Base-by-base conservation (phyloP, 129 eudicot genomes). In the Centaurea solstitialis region DNA sequence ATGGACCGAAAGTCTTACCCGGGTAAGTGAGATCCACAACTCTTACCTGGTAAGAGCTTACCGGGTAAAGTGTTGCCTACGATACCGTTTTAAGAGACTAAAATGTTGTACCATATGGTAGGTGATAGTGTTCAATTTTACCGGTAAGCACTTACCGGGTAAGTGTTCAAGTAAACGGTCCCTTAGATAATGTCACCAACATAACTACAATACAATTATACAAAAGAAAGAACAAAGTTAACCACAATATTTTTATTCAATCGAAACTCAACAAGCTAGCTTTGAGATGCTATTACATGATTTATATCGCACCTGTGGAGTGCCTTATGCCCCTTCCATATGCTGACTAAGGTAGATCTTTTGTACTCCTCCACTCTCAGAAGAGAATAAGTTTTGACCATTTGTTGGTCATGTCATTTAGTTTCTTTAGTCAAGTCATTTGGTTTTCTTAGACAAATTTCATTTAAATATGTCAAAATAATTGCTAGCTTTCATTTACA, bases 101-200 rank as follows among this genome's bases (percentile, higher is more conserved):
- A n/a, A n/a, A n/a, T n/a, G n/a, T n/a, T n/a, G n/a, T n/a, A n/a
- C n/a, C n/a, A n/a, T n/a, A n/a, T n/a, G n/a, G n/a, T n/a, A n/a
- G n/a, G n/a, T n/a, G n/a, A n/a, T n/a, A n/a, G n/a, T n/a, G n/a
- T n/a, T n/a, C n/a, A n/a, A n/a, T n/a, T n/a, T n/a, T n/a, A n/a
- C n/a, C n/a, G n/a, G n/a, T n/a, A n/a, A n/a, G n/a, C n/a, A n/a
- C n/a, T n/a, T n/a, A n/a, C n/a, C n/a, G n/a, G n/a, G n/a, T n/a
- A n/a, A n/a, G n/a, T n/a, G n/a, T n/a, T n/a, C n/a, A n/a, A n/a
- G n/a, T n/a, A n/a, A n/a, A n/a, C n/a, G n/a, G n/a, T n/a, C n/a
- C n/a, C n/a, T n/a, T n/a, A 72, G 72, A 71, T 28, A 80, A 62
- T 21, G 40, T 69, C 74, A 76, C 35, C 23, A 22, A 59, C 15